Conservation (phyloP, 495 filamentous ascomycete genomes). For the Penicillium parvum region DNA sequence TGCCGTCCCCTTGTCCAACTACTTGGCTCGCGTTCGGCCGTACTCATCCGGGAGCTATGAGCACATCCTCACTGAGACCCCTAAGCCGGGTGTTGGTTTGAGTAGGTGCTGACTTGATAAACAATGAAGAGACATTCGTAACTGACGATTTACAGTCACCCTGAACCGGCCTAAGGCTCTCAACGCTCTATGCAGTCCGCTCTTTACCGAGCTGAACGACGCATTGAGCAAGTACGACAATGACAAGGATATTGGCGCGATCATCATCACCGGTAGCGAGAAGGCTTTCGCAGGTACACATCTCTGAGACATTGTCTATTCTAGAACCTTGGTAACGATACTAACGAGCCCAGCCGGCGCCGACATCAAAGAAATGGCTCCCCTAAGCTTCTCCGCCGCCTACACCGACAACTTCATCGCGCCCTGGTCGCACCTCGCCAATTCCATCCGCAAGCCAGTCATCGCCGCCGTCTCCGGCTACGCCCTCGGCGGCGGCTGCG, state of each 20-base stretch:
- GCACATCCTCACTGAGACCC: conserved; percentile 72
- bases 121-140: not conserved
- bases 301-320: not conserved
- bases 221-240: conserved; percentile 70
- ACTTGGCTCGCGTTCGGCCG: conserved; percentile 44
- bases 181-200: conserved; percentile 84
- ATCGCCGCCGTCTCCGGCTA: conserved; percentile 92
- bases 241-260: conserved; percentile 63
- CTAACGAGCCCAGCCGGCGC: conserved; percentile 61
- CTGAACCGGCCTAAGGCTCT: conserved; percentile 91
- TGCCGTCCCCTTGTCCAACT: conserved; percentile 37
- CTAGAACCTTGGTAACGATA: not conserved
- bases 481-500: conserved; percentile 91
- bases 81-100: conserved; percentile 83
- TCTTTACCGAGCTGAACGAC: conserved; percentile 84
- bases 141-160: conserved; percentile 58
- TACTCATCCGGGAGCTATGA: conserved; percentile 72
- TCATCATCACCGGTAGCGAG: conserved; percentile 81
- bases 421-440: conserved; percentile 80
- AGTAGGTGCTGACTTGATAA: conserved; percentile 52
- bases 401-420: conserved; percentile 90
- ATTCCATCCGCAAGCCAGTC: conserved; percentile 79
- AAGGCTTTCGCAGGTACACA: conserved; percentile 74
- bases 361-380: conserved; percentile 98
- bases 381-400: conserved; percentile 78